These are phyloP conservation scores for Trametes sp. DNA, from an alignment of 1,284 basidiomycete species.

Conservation along the genomic window DNA sequence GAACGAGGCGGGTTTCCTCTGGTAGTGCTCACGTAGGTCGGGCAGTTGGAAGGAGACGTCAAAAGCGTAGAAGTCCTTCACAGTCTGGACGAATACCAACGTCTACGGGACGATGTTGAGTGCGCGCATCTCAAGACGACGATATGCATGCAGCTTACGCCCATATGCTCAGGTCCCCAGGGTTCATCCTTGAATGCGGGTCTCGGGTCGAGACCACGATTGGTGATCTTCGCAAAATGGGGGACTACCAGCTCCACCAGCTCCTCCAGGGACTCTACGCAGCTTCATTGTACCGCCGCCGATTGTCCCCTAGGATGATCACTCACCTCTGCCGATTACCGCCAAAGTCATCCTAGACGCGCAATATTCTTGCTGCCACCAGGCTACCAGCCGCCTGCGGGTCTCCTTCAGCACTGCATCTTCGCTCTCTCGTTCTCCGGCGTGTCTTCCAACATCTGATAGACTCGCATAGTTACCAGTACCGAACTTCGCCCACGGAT, in stretches of 20 bases:
- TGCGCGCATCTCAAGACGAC: not conserved
- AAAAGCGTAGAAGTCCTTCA: slow-evolving; percentile 65
- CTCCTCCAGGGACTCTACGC: slow-evolving; percentile 39
- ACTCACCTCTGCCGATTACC: slow-evolving; percentile 41
- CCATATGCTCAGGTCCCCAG: slow-evolving; percentile 48
- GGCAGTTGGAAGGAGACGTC: slow-evolving; percentile 66
- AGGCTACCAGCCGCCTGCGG: slow-evolving; percentile 66
- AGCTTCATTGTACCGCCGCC: not conserved
- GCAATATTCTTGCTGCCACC: slow-evolving; percentile 72
- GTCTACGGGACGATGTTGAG: slow-evolving; percentile 42
- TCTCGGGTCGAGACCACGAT: slow-evolving; percentile 53
- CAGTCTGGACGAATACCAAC: slow-evolving; percentile 66
- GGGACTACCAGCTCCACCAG: slow-evolving; percentile 35
- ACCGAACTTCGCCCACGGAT: slow-evolving; percentile 71
- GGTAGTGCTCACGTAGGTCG: slow-evolving; percentile 59
- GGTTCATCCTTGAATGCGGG: slow-evolving; percentile 41
- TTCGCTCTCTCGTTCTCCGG: slow-evolving; percentile 37
- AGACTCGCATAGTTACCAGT: slow-evolving; percentile 69
- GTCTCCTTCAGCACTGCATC: slow-evolving; percentile 59
- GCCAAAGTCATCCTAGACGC: slow-evolving; percentile 71
- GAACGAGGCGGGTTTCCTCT: slow-evolving; percentile 61
- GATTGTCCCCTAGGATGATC: not conserved
- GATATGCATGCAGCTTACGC: slow-evolving; percentile 38
- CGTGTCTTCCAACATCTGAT: slow-evolving; percentile 35
- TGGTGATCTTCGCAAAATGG: slow-evolving; percentile 56